A percentile compares a stretch with the other conserved stretches of the same genome.
phyloP scores from a whole-genome alignment of 345 rosid species.

The thale cress (Arabidopsis thaliana) region TAIR10.1 NC_003075.7:17373501-17374000 shows the following conservation, averaged over 20 bases:
- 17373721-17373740: constrained; percentile 40
- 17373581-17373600: constrained; percentile 48
- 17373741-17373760: constrained; percentile 23
- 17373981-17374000: neutral
- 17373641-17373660: constrained; percentile 94
- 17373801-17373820: neutral
- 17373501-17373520: constrained; percentile 35
- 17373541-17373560: constrained; percentile 40
- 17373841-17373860: neutral
- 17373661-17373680: constrained; percentile 83
- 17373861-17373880: neutral
- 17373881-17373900: neutral
- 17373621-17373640: constrained; percentile 75
- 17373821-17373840: neutral
- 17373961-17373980: neutral
- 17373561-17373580: constrained; percentile 46
- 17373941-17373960: neutral
- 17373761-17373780: neutral
- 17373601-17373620: constrained; percentile 78
- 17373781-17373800: neutral
- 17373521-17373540: constrained; percentile 37
- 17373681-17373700: constrained; percentile 64
- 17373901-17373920: neutral
- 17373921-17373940: neutral
- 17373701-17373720: constrained; percentile 75